A percentile compares a stretch with the other conserved stretches of the same genome.
These are phyloP conservation scores for Cydonia oblonga DNA, from an alignment of 331 rosid species.

Conservation along the genomic window DNA sequence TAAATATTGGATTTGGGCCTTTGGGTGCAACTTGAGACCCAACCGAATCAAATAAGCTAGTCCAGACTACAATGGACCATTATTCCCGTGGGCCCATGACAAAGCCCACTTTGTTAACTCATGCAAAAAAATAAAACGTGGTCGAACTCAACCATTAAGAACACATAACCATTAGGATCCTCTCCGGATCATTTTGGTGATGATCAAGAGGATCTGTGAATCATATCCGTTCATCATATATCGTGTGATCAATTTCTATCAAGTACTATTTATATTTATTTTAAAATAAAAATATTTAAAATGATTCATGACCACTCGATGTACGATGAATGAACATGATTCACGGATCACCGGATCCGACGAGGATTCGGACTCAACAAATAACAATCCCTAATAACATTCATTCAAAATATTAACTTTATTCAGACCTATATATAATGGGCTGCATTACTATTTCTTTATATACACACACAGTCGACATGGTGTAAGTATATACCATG, in stretches of 20 bases:
- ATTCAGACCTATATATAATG: background rate
- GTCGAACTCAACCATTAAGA: background rate
- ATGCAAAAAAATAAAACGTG: background rate
- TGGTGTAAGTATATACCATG: background rate
- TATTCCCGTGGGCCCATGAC: no score
- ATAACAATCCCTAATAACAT: no score
- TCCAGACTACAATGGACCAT: background rate
- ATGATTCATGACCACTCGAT: rapidly evolving
- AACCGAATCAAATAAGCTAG: background rate
- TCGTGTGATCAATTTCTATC: rapidly evolving
- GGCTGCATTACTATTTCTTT: background rate
- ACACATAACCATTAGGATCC: no score
- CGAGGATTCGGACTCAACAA: no score
- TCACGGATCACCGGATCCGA: no score
- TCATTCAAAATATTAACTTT: background rate
- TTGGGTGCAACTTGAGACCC: background rate
- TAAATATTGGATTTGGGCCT: background rate
- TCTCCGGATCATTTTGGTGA: no score
- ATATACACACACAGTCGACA: background rate
- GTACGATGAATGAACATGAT: no score
- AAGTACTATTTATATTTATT: no score
- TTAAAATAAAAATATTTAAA: no score
- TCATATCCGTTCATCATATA: rapidly evolving
- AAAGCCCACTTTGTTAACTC: background rate
- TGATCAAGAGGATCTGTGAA: rapidly evolving